Evolutionary conservation across 2,329 filamentous ascomycete species (phyloP), one percentile per base, ranked within the genome.

Genomic region (Fusarium paranaense): DNA sequence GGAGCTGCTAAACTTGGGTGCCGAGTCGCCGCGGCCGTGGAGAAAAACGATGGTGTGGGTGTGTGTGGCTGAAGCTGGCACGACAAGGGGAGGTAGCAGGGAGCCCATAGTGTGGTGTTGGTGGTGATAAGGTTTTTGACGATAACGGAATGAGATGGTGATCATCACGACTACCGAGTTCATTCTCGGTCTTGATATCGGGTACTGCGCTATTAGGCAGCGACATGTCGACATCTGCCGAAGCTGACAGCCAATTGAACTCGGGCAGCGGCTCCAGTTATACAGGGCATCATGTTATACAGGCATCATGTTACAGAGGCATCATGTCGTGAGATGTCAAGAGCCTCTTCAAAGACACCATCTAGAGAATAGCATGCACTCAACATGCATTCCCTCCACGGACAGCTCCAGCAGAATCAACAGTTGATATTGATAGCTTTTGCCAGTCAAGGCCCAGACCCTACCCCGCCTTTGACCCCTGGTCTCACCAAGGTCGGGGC

Each of bases 11-110:
- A 86, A 83, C 63, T 78, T 78, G n/a, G 64, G 35, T 16, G 81
- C 81, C 8, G 72, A 83, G 76, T 85, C 84, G 57, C 85, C 85
- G 20, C 85, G 85, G 30, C 84, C 84, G 76, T 87, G 85, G 6
- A 87, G 80, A 78, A 87, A 86, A 67, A 86, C 76, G 54, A 85
- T 78, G 1, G 85, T 87, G 75, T 86, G 83, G 3, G 82, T 82
- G 77, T 85, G 83, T 13, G 40, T 20, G 20, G 54, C 37, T 37
- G 35, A 59, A n/a, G 56, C 35, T 27, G 56, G 56, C 25, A 59
- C 56, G 18, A 59, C 35, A 22, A 40, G 22, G 25, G 56, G 35
- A n/a, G 56, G 35, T n/a, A 37, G 16, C n/a, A 30, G 35, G 20
- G 56, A 59, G 35, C 35, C 56, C 56, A 59, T 59, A 16, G 20